These are phyloP conservation scores for Komagataella ulmi DNA, from an alignment of 805 yeast genomes.

Conservation along the genomic window DNA sequence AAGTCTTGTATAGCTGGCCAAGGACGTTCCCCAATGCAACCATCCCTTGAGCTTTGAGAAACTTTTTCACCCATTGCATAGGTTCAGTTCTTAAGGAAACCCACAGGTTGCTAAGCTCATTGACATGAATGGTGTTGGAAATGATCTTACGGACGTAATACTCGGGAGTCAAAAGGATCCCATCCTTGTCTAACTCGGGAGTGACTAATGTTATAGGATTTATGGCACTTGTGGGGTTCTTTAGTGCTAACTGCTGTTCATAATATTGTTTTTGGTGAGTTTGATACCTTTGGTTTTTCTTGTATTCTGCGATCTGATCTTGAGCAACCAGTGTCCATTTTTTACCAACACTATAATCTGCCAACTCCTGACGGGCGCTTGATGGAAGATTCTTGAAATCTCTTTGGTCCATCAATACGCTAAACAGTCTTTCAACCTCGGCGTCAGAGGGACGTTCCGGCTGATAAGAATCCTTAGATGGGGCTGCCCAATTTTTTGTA, in stretches of 20 bases:
- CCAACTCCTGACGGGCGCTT: constrained; percentile 66
- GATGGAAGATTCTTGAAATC: constrained; percentile 55
- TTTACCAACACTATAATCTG: constrained; percentile 57
- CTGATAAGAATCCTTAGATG: background rate
- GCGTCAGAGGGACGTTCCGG: constrained; percentile 55
- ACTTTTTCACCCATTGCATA: constrained; percentile 67
- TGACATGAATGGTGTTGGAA: constrained; percentile 51
- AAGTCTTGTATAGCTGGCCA: constrained; percentile 19
- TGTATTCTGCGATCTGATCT: constrained; percentile 67
- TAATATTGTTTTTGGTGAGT: background rate
- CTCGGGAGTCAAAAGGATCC: constrained; percentile 37
- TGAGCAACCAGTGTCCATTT: constrained; percentile 90
- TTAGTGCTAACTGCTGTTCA: background rate
- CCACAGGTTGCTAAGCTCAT: constrained; percentile 73
- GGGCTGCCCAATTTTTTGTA: background rate
- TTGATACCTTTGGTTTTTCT: constrained; percentile 23
- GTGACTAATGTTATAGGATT: background rate
- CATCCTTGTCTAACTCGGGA: constrained; percentile 4
- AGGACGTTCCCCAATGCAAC: constrained; percentile 72
- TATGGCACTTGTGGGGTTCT: constrained; percentile 1
- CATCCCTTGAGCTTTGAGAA: constrained; percentile 80
- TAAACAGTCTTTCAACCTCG: constrained; percentile 63
- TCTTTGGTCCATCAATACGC: constrained; percentile 70
- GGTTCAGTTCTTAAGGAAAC: constrained; percentile 82
- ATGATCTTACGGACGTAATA: constrained; percentile 65